Percentiles rank a stretch among this genome's conserved stretches.
These are phyloP conservation scores for Pichia eremophila DNA, from an alignment of 805 yeast species.

Conservation along the genomic window DNA sequence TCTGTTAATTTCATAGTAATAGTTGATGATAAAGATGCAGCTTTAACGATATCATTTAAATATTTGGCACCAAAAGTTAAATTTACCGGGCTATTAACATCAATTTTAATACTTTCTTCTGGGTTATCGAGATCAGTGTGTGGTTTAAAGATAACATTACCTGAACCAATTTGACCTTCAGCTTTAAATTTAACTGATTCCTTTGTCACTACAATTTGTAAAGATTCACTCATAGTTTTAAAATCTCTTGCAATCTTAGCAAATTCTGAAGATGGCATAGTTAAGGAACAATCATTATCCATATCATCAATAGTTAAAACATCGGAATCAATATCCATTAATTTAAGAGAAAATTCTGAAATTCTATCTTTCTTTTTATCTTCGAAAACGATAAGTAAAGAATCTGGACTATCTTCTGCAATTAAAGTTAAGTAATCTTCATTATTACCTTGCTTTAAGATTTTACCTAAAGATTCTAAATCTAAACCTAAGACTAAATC, in stretches of 20 bases:
- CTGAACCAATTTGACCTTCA: constrained; percentile 88
- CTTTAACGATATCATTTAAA: constrained; percentile 84
- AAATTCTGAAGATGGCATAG: constrained; percentile 83
- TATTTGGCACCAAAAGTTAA: constrained; percentile 88
- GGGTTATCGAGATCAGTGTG: constrained; percentile 72
- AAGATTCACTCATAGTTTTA: constrained; percentile 76
- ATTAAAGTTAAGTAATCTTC: constrained; percentile 80
- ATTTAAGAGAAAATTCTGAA: constrained; percentile 81
- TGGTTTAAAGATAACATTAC: constrained; percentile 80
- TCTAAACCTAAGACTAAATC: constrained; percentile 88
- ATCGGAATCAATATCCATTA: constrained; percentile 96
- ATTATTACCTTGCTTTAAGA: constrained; percentile 84
- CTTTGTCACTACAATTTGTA: constrained; percentile 78
- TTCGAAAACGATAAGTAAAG: constrained; percentile 74
- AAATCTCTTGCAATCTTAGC: constrained; percentile 85
- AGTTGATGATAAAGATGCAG: constrained; percentile 64
- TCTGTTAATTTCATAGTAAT: constrained; percentile 83
- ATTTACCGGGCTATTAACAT: constrained; percentile 78
- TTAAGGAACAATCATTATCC: constrained; percentile 78
- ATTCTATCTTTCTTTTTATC: constrained; percentile 86
- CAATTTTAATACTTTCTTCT: constrained; percentile 64
- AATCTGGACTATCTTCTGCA: constrained; percentile 72
- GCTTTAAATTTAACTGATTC: constrained; percentile 84
- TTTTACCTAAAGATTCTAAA: constrained; percentile 76
- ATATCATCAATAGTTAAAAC: constrained; percentile 88